Evolutionary conservation across 495 filamentous ascomycete species (phyloP).

Genomic region (Darksidea phi): DNA sequence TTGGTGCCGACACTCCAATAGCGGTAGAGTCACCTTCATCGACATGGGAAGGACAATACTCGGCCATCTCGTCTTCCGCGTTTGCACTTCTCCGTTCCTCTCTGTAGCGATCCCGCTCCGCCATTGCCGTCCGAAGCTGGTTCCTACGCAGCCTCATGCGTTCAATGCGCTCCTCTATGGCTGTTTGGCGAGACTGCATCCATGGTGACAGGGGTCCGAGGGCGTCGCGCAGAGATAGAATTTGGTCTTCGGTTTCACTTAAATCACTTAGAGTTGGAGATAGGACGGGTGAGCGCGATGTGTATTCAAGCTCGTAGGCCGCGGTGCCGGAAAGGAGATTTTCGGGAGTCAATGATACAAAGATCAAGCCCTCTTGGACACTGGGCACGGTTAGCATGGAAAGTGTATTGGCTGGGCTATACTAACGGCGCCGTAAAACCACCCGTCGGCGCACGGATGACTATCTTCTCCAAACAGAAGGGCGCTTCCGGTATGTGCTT

Average conservation of each 20-base stretch:
- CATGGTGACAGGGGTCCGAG: slow-evolving; percentile 36
- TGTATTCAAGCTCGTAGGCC: slow-evolving; percentile 72
- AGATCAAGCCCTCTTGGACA: slow-evolving; percentile 90
- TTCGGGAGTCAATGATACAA: slow-evolving; percentile 78
- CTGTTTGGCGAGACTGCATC: slow-evolving; percentile 24
- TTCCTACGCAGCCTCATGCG: slow-evolving; percentile 11
- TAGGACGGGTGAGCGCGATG: slow-evolving; percentile 9
- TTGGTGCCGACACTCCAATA: slow-evolving; percentile 28
- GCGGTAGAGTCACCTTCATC: slow-evolving; percentile 15
- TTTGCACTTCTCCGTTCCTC: not conserved
- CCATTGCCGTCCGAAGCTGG: not conserved
- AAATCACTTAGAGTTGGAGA: slow-evolving; percentile 16
- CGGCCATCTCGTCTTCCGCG: not conserved
- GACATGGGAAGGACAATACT: slow-evolving; percentile 26
- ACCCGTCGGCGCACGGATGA: slow-evolving; percentile 80
- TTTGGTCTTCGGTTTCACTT: slow-evolving; percentile 17
- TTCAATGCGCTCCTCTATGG: slow-evolving; percentile 22
- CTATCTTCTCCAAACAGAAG: slow-evolving; percentile 77
- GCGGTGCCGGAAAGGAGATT: slow-evolving; percentile 72
- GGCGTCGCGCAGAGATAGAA: slow-evolving; percentile 38
- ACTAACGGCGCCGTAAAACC: slow-evolving; percentile 86
- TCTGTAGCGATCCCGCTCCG: not conserved
- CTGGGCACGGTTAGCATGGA: slow-evolving; percentile 48
- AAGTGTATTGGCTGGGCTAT: slow-evolving; percentile 21
- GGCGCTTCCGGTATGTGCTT: slow-evolving; percentile 72